phyloP scores from a whole-genome alignment of 306 rosid species.

The Prunus salicina region DNA sequence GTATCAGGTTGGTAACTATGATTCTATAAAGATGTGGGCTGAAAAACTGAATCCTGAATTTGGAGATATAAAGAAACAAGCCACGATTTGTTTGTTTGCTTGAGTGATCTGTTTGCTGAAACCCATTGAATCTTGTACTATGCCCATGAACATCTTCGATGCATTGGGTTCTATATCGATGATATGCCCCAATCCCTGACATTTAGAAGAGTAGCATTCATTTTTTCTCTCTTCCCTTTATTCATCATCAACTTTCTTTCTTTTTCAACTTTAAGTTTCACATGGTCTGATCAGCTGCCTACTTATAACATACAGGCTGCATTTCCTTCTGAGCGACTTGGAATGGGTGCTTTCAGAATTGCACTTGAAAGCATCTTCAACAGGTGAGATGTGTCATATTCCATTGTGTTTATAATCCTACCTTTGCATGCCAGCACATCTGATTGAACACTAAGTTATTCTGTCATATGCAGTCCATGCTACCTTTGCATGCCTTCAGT shows the following conservation, averaged over 20 bases:
- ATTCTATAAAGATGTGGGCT: not conserved
- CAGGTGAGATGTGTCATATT: constrained; percentile 1
- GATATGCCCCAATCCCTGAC: not conserved
- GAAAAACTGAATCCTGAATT: not conserved
- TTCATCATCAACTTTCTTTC: not conserved
- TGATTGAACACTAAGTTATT: not conserved
- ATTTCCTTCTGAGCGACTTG: constrained; percentile 31
- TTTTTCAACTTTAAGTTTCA: not conserved
- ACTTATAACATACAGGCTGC: constrained; percentile 20
- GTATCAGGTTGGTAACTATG: constrained; percentile 30
- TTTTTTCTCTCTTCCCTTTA: not conserved
- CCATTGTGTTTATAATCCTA: not conserved
- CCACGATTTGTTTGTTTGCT: not conserved
- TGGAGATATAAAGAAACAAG: not conserved
- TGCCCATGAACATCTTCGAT: not conserved
- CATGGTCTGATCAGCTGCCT: not conserved
- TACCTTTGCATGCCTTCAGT: not conserved
- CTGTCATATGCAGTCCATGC: not conserved
- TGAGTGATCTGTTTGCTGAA: not conserved
- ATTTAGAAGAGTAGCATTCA: not conserved
- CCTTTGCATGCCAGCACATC: not conserved
- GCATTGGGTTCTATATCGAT: not conserved
- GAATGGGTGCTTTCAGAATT: constrained; percentile 32
- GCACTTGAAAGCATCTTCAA: constrained; percentile 33
- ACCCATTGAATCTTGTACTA: not conserved